Conservation (phyloP, 1,284 basidiomycete species). For the Melampsora americana region DNA sequence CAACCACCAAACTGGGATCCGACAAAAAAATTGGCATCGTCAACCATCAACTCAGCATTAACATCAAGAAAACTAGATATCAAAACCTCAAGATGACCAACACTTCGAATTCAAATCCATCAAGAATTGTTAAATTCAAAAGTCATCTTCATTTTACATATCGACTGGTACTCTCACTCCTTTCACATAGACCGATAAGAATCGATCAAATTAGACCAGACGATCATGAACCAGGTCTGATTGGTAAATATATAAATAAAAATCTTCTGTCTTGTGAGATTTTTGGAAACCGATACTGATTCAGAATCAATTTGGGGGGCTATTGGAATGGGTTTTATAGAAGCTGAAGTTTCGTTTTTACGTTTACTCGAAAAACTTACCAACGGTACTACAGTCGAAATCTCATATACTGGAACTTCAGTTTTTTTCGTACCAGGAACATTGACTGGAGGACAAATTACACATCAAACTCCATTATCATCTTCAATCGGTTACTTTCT, state of each 20-base stretch:
- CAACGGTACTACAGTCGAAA: slow-evolving; percentile 93
- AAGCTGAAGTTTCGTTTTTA: slow-evolving; percentile 89
- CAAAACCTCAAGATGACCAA: neutral
- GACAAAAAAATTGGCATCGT: too few species aligned
- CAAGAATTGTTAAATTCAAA: slow-evolving; percentile 58
- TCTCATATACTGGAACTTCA: slow-evolving; percentile 90
- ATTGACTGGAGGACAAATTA: slow-evolving; percentile 74
- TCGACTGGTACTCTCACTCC: slow-evolving; percentile 77
- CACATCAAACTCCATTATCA: slow-evolving; percentile 81
- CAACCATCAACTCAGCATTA: too few species aligned
- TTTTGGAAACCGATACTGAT: neutral
- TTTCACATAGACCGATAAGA: slow-evolving; percentile 79
- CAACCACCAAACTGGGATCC: too few species aligned
- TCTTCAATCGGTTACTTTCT: slow-evolving; percentile 90
- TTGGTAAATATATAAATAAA: slow-evolving; percentile 61
- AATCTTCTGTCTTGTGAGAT: neutral
- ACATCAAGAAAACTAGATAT: too few species aligned
- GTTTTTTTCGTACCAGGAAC: slow-evolving; percentile 87
- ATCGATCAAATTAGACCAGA: slow-evolving; percentile 87
- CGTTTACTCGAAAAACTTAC: slow-evolving; percentile 86
- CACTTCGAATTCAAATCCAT: slow-evolving; percentile 5
- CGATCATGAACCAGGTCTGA: slow-evolving; percentile 87
- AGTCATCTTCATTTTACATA: slow-evolving; percentile 81
- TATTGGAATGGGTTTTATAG: slow-evolving; percentile 56
- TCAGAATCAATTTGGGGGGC: slow-evolving; percentile 9